Evolutionary conservation across 2,329 filamentous ascomycete species (phyloP).

Genomic region (Onygenales sp.): DNA sequence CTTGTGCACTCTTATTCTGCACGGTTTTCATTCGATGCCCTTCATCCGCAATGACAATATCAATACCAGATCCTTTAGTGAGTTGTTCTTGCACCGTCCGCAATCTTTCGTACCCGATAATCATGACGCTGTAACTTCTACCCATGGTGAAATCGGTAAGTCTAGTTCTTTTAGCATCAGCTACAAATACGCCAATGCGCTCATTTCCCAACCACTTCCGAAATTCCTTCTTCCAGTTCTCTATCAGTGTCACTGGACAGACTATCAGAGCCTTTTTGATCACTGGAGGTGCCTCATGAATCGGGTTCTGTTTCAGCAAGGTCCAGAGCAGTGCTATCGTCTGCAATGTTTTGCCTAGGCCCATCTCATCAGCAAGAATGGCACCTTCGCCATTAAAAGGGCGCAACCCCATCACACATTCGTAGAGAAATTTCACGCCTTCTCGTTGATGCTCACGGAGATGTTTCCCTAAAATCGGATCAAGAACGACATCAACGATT

Average conservation of each 20-base stretch:
- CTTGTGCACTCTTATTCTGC: conserved; percentile 58
- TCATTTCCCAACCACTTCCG: conserved; percentile 65
- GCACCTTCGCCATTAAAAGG: conserved; percentile 57
- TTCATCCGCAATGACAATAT: conserved; percentile 63
- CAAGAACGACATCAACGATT: conserved; percentile 63
- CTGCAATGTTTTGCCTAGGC: conserved; percentile 63
- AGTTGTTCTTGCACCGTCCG: conserved; percentile 56
- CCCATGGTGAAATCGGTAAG: conserved; percentile 61
- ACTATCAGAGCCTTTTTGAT: conserved; percentile 64
- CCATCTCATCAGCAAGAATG: conserved; percentile 68
- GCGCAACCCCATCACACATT: conserved; percentile 66
- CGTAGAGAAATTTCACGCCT: conserved; percentile 62
- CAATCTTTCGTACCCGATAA: conserved; percentile 64
- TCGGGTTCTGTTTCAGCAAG: conserved; percentile 60
- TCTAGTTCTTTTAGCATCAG: conserved; percentile 49
- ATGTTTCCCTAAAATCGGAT: conserved; percentile 54
- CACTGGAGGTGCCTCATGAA: conserved; percentile 49
- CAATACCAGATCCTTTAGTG: conserved; percentile 52
- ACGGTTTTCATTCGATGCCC: conserved; percentile 59
- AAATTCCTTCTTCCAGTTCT: conserved; percentile 66
- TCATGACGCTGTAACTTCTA: conserved; percentile 60
- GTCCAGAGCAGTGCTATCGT: conserved; percentile 66
- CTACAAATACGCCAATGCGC: conserved; percentile 58
- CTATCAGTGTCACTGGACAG: conserved; percentile 61
- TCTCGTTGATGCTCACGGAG: conserved; percentile 60